Evolutionary conservation across 495 filamentous ascomycete species (phyloP), one percentile per base, ranked within the genome.

Genomic region (Aspergillus kassunensis): DNA sequence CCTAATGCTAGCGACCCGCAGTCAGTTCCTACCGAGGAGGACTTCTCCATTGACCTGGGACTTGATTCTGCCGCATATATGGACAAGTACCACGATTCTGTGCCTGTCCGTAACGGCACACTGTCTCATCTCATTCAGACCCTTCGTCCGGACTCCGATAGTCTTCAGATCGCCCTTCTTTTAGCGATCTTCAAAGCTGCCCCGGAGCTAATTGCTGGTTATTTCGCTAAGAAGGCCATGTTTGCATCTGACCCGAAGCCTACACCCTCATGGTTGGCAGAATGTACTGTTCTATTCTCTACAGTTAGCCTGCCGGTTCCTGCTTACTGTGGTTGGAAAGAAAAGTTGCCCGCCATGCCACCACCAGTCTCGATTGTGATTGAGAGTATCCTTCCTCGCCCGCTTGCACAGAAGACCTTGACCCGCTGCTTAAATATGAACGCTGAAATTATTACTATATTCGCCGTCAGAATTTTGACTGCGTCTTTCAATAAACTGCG

Each of bases 191-290:
- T 97, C 66, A 79, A 80, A 60, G 78, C 80, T 13, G 85, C 85
- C 2, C 91, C 93, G 6, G 91, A 96, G 64, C 70, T 97, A 16
- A 80, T 96, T 5, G 84, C 90, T 10, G 80, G 87, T 57, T 97
- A 91, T 64, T 97, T 96, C 57, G 74, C 80, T 43, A 83, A 80
- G 61, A 90, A 86, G 64, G 84, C 83, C 35, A 79, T 82, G 58
- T 95, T 97, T 65, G 78, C 83, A 4, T 88, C 95, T 43, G 95
- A 97, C 21, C 91, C 93, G 0, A 97, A 96, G 60, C 75, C 91
- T 9, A 90, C 90, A 1, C 78, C 89, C 0, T 92, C 91, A 4
- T 99, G 93, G 93, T 85, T 97, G 57, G 91, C 91, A 16, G 96
- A 91, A 62, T 90, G 88, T 3, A 79, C 89, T 0, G 88, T 97